These are phyloP conservation scores for Apodospora peruviana DNA, from an alignment of 495 filamentous ascomycete genomes.

Conservation along the genomic window DNA sequence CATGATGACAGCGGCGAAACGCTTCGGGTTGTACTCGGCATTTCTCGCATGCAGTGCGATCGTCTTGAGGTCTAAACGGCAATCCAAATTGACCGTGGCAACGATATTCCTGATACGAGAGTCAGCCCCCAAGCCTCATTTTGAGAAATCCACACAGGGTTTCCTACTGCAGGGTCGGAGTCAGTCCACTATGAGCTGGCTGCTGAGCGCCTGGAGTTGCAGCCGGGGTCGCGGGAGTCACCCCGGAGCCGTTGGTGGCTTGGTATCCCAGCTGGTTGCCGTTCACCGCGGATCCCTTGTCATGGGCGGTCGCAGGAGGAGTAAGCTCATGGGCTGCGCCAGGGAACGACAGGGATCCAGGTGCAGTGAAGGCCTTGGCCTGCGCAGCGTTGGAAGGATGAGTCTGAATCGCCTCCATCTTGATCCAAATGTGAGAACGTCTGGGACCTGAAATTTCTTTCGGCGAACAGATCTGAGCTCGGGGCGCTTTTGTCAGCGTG, in stretches of 20 bases:
- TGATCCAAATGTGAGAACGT: constrained; percentile 20
- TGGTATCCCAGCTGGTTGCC: constrained; percentile 55
- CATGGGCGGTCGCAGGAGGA: constrained; percentile 58
- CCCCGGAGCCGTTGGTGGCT: constrained; percentile 64
- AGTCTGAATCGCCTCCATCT: constrained; percentile 84
- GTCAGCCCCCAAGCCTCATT: constrained; percentile 53
- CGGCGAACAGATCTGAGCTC: constrained; percentile 18
- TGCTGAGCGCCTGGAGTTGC: constrained; percentile 79
- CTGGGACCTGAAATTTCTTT: constrained; percentile 1
- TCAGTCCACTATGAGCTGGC: constrained; percentile 72
- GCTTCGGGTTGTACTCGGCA: constrained; percentile 73
- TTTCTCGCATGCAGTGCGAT: constrained; percentile 98
- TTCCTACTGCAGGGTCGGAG: constrained; percentile 95
- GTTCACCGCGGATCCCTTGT: constrained; percentile 42
- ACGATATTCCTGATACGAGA: constrained; percentile 87
- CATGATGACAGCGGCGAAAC: constrained; percentile 99
- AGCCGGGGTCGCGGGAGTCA: constrained; percentile 92
- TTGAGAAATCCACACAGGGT: constrained; percentile 36
- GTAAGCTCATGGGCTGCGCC: constrained; percentile 75
- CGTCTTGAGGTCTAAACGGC: constrained; percentile 96
- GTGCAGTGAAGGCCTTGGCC: constrained; percentile 86
- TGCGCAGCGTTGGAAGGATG: constrained; percentile 83
- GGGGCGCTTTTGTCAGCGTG: too few species aligned
- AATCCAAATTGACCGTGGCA: constrained; percentile 97
- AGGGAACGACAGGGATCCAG: constrained; percentile 85